These are phyloP conservation scores for Gossypium lobatum DNA, from an alignment of 441 rosid genomes.

Conservation along the genomic window DNA sequence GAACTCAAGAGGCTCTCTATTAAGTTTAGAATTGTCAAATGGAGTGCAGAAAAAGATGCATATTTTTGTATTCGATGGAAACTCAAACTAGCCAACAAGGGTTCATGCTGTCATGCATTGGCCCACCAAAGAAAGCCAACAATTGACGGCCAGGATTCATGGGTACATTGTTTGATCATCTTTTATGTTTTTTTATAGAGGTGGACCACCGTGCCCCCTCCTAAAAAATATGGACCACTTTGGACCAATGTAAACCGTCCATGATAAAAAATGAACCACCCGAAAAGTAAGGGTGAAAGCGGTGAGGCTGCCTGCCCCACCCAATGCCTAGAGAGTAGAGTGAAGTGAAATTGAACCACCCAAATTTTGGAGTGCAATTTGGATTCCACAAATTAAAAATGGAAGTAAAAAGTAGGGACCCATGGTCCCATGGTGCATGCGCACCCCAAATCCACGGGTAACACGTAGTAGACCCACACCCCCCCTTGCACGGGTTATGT, in stretches of 20 bases:
- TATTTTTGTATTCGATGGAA: not conserved
- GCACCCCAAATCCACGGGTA: not conserved
- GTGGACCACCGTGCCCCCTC: not conserved
- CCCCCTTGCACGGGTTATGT: not conserved
- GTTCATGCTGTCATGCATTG: not conserved
- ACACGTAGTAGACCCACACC: constrained; percentile 6
- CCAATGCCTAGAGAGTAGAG: not conserved
- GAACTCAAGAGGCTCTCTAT: not conserved
- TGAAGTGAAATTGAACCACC: not conserved
- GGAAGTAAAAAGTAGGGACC: not conserved
- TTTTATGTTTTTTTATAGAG: not conserved
- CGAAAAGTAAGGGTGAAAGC: not conserved
- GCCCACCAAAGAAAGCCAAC: not conserved
- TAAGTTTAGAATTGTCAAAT: not conserved
- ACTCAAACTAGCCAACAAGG: not conserved
- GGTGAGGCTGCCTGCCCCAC: not conserved
- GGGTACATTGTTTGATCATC: not conserved
- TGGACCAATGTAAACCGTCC: not conserved
- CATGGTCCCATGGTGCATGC: constrained; percentile 1
- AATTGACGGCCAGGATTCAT: not conserved
- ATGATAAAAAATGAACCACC: not conserved
- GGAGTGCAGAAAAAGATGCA: not conserved
- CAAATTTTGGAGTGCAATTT: not conserved
- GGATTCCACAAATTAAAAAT: constrained; percentile 10
- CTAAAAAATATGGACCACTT: not conserved